phyloP scores from a whole-genome alignment of 768 basidiomycete genomes.

The Austroboletus eburneus region DNA sequence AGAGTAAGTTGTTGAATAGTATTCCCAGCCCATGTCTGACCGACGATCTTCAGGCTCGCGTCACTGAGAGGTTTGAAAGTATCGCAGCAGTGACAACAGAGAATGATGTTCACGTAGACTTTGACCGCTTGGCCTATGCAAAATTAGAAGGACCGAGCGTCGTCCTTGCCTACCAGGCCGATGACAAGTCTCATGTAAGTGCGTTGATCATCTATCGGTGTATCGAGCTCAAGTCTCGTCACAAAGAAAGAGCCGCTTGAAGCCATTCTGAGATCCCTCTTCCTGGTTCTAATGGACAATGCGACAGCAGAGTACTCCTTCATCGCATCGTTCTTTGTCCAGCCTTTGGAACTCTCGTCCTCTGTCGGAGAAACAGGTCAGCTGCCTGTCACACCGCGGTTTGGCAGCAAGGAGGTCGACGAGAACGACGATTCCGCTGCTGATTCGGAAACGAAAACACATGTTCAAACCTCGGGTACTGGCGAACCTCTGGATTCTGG shows the following conservation, averaged over 20 bases:
- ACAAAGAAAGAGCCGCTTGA: constrained; percentile 80
- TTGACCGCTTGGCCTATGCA: constrained; percentile 59
- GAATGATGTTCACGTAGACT: constrained; percentile 38
- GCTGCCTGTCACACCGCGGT: constrained; percentile 32
- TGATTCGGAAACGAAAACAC: constrained; percentile 49
- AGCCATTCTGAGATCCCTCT: constrained; percentile 76
- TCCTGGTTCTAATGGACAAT: constrained; percentile 93
- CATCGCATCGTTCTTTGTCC: constrained; percentile 62
- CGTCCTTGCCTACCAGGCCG: constrained; percentile 82
- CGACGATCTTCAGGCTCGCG: constrained; percentile 47
- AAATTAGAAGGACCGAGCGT: constrained; percentile 78
- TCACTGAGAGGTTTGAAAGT: constrained; percentile 63
- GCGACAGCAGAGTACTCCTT: constrained; percentile 91
- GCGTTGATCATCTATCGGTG: neutral
- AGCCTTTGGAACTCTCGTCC: constrained; percentile 21
- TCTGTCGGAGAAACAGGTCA: constrained; percentile 32
- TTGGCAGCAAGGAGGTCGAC: constrained; percentile 31
- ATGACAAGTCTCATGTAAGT: constrained; percentile 82
- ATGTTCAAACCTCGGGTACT: constrained; percentile 26
- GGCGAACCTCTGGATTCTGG: constrained; percentile 22
- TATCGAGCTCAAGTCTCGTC: constrained; percentile 10
- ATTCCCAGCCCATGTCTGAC: neutral
- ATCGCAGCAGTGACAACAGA: constrained; percentile 49
- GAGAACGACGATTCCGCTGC: constrained; percentile 40
- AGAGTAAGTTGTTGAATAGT: constrained; percentile 45